Evolutionary conservation across 345 rosid species (phyloP).

Genomic region (Salix caprea): DNA sequence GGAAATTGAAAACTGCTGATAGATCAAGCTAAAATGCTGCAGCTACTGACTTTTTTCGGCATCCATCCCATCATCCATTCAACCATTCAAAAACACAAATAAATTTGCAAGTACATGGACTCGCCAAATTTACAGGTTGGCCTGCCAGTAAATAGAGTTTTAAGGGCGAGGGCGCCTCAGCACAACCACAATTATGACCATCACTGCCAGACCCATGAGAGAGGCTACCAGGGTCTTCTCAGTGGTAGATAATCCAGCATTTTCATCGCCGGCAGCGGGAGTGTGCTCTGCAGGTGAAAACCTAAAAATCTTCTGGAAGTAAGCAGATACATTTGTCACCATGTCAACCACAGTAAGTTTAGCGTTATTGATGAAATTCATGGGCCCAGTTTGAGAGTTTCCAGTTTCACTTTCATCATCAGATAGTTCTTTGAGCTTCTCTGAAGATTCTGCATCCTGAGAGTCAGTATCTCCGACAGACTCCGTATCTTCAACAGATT

Average conservation of each 20-base stretch:
- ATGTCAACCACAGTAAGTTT: conserved; percentile 46
- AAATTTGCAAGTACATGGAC: not conserved
- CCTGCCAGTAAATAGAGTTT: not conserved
- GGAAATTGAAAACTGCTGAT: too few species aligned
- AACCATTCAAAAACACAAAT: not conserved
- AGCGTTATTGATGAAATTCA: conserved; percentile 35
- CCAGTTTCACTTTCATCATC: conserved; percentile 21
- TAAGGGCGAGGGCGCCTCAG: conserved; percentile 57
- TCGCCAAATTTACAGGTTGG: conserved; percentile 20
- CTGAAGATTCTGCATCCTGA: conserved; percentile 20
- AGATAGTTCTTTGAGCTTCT: conserved; percentile 23
- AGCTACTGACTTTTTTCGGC: not conserved
- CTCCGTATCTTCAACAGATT: conserved; percentile 23
- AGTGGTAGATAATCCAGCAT: conserved; percentile 12
- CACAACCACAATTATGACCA: conserved; percentile 57
- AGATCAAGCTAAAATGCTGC: too few species aligned
- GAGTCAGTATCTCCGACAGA: conserved; percentile 19
- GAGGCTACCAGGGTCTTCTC: conserved; percentile 40
- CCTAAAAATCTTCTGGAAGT: conserved; percentile 46
- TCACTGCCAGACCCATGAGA: conserved; percentile 55
- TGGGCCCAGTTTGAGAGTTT: conserved; percentile 4
- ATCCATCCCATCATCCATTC: not conserved
- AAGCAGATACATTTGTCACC: conserved; percentile 47
- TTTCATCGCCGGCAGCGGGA: conserved; percentile 22
- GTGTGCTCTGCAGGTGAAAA: conserved; percentile 23